Percentiles rank a stretch among this genome's conserved stretches.
phyloP scores from a whole-genome alignment of 768 basidiomycete species.

The Podaxis rugospora region DNA sequence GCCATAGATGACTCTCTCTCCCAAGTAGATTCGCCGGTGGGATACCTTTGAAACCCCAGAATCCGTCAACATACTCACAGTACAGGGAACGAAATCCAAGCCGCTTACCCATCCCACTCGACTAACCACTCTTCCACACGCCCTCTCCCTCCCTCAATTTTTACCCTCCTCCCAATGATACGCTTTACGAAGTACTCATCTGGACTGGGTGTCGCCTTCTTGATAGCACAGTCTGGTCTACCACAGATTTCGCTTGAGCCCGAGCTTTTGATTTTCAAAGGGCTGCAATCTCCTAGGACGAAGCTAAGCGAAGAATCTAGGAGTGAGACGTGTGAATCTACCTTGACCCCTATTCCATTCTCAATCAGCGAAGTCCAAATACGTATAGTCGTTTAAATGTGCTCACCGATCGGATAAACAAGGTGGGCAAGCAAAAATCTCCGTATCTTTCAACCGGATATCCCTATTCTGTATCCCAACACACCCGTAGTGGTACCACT shows the following conservation, averaged over 20 bases:
- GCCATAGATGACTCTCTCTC: constrained; percentile 25
- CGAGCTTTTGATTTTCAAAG: neutral
- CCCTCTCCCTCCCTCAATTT: constrained; percentile 16
- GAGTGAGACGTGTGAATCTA: neutral
- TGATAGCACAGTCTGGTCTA: constrained; percentile 24
- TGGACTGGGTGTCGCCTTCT: neutral
- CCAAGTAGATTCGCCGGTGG: constrained; percentile 29
- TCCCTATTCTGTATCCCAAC: constrained; percentile 33
- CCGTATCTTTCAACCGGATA: constrained; percentile 23
- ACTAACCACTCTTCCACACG: constrained; percentile 23
- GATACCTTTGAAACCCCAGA: constrained; percentile 21
- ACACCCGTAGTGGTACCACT: constrained; percentile 50
- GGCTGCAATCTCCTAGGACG: neutral
- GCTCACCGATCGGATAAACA: constrained; percentile 29
- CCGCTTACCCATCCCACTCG: constrained; percentile 33
- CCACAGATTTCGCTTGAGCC: constrained; percentile 13
- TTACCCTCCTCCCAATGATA: constrained; percentile 25
- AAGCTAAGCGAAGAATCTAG: neutral
- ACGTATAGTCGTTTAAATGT: neutral
- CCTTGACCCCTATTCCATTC: constrained; percentile 3
- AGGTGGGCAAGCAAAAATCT: constrained; percentile 35
- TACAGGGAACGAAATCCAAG: neutral
- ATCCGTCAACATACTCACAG: neutral
- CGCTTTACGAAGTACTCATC: constrained; percentile 26
- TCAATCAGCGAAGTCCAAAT: neutral